Conservation (phyloP, 1,284 basidiomycete species). For the Sporisorium exsertum region DNA sequence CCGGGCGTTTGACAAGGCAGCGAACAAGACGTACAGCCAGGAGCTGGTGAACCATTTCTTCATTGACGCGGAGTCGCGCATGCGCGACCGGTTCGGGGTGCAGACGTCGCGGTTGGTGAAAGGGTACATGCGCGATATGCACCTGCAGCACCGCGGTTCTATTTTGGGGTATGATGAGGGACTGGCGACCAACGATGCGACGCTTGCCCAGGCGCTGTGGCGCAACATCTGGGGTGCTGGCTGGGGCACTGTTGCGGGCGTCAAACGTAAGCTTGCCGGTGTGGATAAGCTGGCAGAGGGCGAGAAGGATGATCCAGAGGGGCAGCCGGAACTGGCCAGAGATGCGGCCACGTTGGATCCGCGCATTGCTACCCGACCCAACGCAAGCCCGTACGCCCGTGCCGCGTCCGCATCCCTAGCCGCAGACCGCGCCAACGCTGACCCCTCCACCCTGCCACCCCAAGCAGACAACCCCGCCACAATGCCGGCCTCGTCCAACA, state of each 20-base stretch:
- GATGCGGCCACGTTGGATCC: conserved; percentile 56
- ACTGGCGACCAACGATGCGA: conserved; percentile 71
- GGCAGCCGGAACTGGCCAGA: conserved; percentile 72
- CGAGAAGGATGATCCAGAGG: conserved; percentile 59
- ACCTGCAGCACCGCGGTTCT: conserved; percentile 90
- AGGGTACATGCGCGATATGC: conserved; percentile 88
- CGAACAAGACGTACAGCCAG: conserved; percentile 79
- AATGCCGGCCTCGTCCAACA: conserved; percentile 18
- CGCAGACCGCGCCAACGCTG: conserved; percentile 23
- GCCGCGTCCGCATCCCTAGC: conserved; percentile 38
- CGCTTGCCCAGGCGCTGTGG: conserved; percentile 86
- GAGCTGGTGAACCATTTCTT: conserved; percentile 95
- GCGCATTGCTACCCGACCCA: conserved; percentile 13
- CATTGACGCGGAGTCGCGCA: conserved; percentile 90
- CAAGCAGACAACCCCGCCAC: conserved; percentile 27
- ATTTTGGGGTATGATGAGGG: conserved; percentile 84
- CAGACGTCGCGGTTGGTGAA: conserved; percentile 82
- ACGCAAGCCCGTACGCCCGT: conserved; percentile 41
- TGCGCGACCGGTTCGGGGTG: conserved; percentile 80
- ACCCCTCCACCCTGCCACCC: conserved; percentile 21
- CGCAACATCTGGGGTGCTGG: conserved; percentile 81
- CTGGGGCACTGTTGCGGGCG: conserved; percentile 71
- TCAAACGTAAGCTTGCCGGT: conserved; percentile 65
- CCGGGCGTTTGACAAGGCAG: conserved; percentile 80
- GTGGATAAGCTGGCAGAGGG: conserved; percentile 52